A percentile compares a stretch with the other conserved stretches of the same genome.
Evolutionary conservation across 202 grass and related monocot genomes (phyloP).

Genomic region (Saccharum hybrid): DNA sequence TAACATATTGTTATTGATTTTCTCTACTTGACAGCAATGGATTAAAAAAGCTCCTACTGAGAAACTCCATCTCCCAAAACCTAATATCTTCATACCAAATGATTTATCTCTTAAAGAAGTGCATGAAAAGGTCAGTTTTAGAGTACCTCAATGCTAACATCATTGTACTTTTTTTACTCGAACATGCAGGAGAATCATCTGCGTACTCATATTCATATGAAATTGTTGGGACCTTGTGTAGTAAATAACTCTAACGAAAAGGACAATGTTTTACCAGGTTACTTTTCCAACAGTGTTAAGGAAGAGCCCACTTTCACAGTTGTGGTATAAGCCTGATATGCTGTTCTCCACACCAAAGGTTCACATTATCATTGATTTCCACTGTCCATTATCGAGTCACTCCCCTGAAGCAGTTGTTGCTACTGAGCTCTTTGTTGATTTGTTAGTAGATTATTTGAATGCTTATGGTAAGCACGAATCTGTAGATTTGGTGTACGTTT

Average conservation of each 20-base stretch:
- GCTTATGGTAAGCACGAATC: constrained; percentile 73
- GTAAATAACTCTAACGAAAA: constrained; percentile 33
- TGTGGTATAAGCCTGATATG: constrained; percentile 84
- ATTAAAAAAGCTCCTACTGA: constrained; percentile 75
- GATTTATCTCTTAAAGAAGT: constrained; percentile 79
- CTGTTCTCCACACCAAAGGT: constrained; percentile 77
- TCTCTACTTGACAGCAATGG: constrained; percentile 70
- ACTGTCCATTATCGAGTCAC: constrained; percentile 76
- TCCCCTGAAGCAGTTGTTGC: constrained; percentile 74
- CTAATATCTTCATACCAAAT: constrained; percentile 85
- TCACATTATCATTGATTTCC: constrained; percentile 79
- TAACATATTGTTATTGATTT: constrained; percentile 19
- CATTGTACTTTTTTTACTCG: background rate
- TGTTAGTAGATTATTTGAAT: constrained; percentile 89
- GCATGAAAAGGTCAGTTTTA: constrained; percentile 65
- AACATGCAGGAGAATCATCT: background rate
- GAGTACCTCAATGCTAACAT: background rate
- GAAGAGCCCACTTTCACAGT: constrained; percentile 68
- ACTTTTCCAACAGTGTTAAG: constrained; percentile 70
- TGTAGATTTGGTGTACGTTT: constrained; percentile 29
- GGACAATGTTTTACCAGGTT: constrained; percentile 54
- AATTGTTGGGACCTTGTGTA: constrained; percentile 16
- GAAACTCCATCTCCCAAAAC: constrained; percentile 78
- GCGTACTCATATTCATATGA: constrained; percentile 15
- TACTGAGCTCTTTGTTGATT: constrained; percentile 61